phyloP scores from a whole-genome alignment of 1,284 basidiomycete species.

The Irpex lacteus region DNA sequence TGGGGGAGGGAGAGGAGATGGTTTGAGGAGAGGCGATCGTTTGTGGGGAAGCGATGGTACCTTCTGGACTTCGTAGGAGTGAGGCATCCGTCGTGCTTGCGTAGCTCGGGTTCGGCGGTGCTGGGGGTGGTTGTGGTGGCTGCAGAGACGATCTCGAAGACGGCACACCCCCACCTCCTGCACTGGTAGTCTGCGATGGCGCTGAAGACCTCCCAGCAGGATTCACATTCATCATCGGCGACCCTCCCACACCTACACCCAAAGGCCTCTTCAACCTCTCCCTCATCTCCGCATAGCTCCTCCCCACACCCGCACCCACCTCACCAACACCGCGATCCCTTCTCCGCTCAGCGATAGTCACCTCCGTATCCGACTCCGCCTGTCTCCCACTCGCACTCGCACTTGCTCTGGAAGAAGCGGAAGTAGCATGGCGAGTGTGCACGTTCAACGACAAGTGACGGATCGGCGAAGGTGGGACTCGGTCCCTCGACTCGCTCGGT shows the following conservation, averaged over 20 bases:
- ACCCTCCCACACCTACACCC: neutral
- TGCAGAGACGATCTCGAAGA: neutral
- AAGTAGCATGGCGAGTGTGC: conserved; percentile 10
- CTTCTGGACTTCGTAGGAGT: neutral
- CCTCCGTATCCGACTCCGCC: conserved; percentile 18
- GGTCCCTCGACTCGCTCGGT: neutral
- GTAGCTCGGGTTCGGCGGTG: neutral
- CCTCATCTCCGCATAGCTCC: conserved; percentile 9
- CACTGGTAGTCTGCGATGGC: no score
- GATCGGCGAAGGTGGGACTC: neutral
- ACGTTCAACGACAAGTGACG: neutral
- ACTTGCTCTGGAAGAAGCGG: conserved; percentile 1
- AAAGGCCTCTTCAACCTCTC: conserved; percentile 7
- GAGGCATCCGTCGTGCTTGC: neutral
- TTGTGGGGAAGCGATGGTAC: conserved; percentile 7
- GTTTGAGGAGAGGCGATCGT: neutral
- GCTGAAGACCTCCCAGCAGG: no score
- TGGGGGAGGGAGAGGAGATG: neutral
- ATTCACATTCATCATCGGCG: neutral
- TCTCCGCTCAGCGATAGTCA: conserved; percentile 4
- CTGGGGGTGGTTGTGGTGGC: neutral
- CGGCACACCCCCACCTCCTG: neutral
- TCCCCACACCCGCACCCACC: neutral
- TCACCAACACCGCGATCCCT: neutral
- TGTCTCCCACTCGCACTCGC: conserved; percentile 9